phyloP scores from a whole-genome alignment of 2,329 filamentous ascomycete genomes.

The Neonectria sp. region DNA sequence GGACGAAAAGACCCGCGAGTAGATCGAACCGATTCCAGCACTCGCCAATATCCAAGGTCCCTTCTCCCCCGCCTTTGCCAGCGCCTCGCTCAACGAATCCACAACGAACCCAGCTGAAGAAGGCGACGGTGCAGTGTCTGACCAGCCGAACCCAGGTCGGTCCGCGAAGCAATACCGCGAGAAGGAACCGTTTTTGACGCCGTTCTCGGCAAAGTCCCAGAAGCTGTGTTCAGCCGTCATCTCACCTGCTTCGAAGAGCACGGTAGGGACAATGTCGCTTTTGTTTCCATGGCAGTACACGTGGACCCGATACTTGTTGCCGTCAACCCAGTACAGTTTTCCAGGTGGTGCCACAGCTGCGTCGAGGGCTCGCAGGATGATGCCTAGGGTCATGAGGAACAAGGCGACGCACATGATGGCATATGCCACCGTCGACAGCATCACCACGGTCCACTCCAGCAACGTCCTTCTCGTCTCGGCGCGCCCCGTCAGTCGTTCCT shows the following conservation, averaged over 20 bases:
- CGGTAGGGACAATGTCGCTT: slow-evolving; percentile 76
- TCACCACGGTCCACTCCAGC: slow-evolving; percentile 86
- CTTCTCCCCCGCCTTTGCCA: slow-evolving; percentile 83
- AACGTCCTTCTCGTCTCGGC: slow-evolving; percentile 87
- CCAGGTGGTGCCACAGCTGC: slow-evolving; percentile 81
- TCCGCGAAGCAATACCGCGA: slow-evolving; percentile 95
- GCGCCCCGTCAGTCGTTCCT: slow-evolving; percentile 91
- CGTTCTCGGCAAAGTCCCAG: slow-evolving; percentile 83
- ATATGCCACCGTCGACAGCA: slow-evolving; percentile 81
- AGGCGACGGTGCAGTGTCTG: slow-evolving; percentile 92
- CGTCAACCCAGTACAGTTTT: slow-evolving; percentile 84
- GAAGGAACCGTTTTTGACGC: slow-evolving; percentile 85
- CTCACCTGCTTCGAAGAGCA: slow-evolving; percentile 89
- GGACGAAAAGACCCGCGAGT: slow-evolving; percentile 91
- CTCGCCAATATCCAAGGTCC: slow-evolving; percentile 93
- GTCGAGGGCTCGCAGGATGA: slow-evolving; percentile 86
- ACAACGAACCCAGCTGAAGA: slow-evolving; percentile 93
- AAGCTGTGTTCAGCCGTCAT: slow-evolving; percentile 83
- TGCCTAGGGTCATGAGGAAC: slow-evolving; percentile 82
- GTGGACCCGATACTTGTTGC: slow-evolving; percentile 88
- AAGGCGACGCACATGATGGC: slow-evolving; percentile 77
- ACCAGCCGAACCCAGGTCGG: slow-evolving; percentile 89
- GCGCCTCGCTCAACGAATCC: slow-evolving; percentile 88
- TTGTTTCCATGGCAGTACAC: slow-evolving; percentile 85
- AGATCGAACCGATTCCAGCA: slow-evolving; percentile 88